Evolutionary conservation across 257 asterid genomes (phyloP), one percentile per base, ranked within the genome.

Genomic region (Knoxia roxburghii): DNA sequence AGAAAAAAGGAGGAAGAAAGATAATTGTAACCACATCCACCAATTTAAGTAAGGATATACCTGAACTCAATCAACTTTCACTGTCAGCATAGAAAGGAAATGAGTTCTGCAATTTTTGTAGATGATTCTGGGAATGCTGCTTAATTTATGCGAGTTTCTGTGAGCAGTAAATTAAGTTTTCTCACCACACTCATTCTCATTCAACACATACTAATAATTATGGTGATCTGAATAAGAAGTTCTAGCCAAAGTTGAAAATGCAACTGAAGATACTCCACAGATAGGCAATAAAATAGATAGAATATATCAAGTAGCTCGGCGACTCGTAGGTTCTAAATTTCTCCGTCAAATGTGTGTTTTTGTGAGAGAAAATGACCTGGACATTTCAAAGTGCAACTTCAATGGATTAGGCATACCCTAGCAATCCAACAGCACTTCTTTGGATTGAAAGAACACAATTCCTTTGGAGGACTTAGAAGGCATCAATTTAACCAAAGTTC

Each of bases 281-380:
- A 20, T 46, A 7, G n/a, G n/a, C 30, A 64, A 27, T n/a, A 17
- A 64, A 49, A 10, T 10, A 64, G 57, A 64, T 46, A 46, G 55
- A 29, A 21, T n/a, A 27, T 56, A 64, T 27, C 9, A 50, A 64
- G 68, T 64, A 45, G 20, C 53, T 41, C 45, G 56, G 39, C 20
- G 68, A 30, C 43, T 27, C 68, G 4, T 27, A 26, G 14, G 57
- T 46, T 64, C 39, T 59, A 32, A 59, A 2, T 26, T 63, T 45
- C 66, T 21, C 23, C 15, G 51, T 26, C 37, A 2, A 33, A 26
- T 26, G 41, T 26, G 67, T 5, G 5, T 61, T 61, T 61, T 39
- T 37, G 18, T 61, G 49, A 37, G 66, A 61, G 3, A 7, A 11
- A 61, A 33, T 17, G 20, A 30, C 50, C 27, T 10, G 9, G 66